A percentile compares a stretch with the other conserved stretches of the same genome.
Evolutionary conservation across 2,329 filamentous ascomycete species (phyloP).

Genomic region (Bertia moriformis): DNA sequence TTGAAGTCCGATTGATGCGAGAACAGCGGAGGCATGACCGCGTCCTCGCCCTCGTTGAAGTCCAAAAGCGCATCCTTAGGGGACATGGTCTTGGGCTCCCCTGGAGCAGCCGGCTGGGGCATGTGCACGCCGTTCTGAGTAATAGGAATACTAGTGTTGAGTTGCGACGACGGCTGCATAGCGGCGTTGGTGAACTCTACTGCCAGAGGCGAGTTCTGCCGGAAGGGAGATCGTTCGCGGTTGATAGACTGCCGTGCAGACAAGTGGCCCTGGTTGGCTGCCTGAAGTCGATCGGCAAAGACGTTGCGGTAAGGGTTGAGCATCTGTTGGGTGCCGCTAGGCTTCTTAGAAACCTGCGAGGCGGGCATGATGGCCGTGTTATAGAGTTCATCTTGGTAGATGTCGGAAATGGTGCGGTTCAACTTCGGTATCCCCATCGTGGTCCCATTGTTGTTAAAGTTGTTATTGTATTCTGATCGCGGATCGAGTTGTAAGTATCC

Average conservation of each 20-base stretch:
- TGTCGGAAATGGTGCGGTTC: conserved; percentile 72
- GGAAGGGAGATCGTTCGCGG: conserved; percentile 69
- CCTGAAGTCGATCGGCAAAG: conserved; percentile 64
- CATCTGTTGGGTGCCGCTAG: conserved; percentile 19
- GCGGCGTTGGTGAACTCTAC: conserved; percentile 27
- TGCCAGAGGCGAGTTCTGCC: conserved; percentile 51
- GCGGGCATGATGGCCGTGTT: conserved; percentile 52
- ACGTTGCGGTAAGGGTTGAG: conserved; percentile 41
- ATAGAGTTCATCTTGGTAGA: conserved; percentile 74
- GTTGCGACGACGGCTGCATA: conserved; percentile 13
- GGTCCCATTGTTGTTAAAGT: background rate
- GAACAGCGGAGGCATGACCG: conserved; percentile 60
- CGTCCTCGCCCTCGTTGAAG: conserved; percentile 62
- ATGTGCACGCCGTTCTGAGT: background rate
- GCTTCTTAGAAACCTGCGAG: conserved; percentile 33
- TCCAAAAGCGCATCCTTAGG: conserved; percentile 84
- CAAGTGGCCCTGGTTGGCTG: conserved; percentile 62
- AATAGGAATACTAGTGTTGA: conserved; percentile 2
- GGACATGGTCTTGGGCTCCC: conserved; percentile 67
- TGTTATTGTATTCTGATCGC: background rate
- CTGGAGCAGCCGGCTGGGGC: background rate
- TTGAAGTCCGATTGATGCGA: conserved; percentile 24
- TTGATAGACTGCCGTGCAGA: conserved; percentile 34
- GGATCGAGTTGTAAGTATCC: background rate
- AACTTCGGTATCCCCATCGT: conserved; percentile 47